Evolutionary conservation across 2,329 filamentous ascomycete genomes (phyloP).

Genomic region (Penicillium sp.): DNA sequence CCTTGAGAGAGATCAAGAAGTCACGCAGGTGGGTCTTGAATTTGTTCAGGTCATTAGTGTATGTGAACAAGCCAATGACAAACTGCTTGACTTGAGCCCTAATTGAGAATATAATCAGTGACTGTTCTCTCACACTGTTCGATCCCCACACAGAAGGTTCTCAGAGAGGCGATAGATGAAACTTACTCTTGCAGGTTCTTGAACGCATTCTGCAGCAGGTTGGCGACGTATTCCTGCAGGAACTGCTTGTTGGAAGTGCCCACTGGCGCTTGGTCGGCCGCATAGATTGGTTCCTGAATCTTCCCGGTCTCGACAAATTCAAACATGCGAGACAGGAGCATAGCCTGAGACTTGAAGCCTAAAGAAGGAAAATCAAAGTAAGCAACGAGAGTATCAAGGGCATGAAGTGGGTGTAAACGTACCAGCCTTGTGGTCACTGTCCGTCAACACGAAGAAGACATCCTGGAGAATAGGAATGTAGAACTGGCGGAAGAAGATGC

Average conservation of each 20-base stretch:
- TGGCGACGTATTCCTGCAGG: slow-evolving; percentile 82
- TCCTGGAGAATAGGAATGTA: slow-evolving; percentile 95
- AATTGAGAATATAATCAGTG: slow-evolving; percentile 39
- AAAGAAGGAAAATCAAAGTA: too few species aligned
- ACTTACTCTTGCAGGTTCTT: slow-evolving; percentile 85
- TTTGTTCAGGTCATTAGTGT: slow-evolving; percentile 85
- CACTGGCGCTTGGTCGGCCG: slow-evolving; percentile 74
- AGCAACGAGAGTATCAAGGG: too few species aligned
- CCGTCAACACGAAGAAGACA: slow-evolving; percentile 96
- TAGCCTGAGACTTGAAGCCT: slow-evolving; percentile 89
- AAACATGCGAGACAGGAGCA: slow-evolving; percentile 92
- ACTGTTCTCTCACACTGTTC: slow-evolving; percentile 1
- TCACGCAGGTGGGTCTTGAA: slow-evolving; percentile 96
- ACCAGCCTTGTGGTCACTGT: slow-evolving; percentile 97
- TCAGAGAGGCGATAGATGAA: slow-evolving; percentile 22
- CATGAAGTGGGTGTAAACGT: too few species aligned
- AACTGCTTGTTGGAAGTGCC: slow-evolving; percentile 92
- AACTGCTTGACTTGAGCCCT: slow-evolving; percentile 87
- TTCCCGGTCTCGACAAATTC: slow-evolving; percentile 90
- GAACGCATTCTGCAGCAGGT: slow-evolving; percentile 84
- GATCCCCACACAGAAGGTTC: neutral
- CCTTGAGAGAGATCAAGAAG: slow-evolving; percentile 95
- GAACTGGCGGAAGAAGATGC: slow-evolving; percentile 97
- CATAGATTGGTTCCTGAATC: slow-evolving; percentile 90
- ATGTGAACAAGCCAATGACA: slow-evolving; percentile 83